phyloP scores from a whole-genome alignment of 306 rosid genomes.

The Corylus heterophylla region DNA sequence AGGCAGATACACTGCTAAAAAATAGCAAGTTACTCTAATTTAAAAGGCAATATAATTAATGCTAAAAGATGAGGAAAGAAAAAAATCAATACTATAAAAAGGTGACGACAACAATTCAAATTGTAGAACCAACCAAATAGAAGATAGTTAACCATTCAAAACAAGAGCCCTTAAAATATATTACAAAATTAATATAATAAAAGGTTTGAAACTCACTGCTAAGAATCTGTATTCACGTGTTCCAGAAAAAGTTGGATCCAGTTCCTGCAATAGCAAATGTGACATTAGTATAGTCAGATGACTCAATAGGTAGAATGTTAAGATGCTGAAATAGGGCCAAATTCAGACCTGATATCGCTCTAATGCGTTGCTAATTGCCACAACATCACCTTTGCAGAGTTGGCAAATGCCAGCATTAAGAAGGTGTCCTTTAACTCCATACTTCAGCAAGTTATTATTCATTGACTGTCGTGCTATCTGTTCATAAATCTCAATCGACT shows the following conservation, averaged over 20 bases:
- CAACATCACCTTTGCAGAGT: constrained; percentile 81
- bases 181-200: neutral
- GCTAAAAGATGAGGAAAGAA: neutral
- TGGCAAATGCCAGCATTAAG: constrained; percentile 98
- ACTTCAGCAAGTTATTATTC: constrained; percentile 81
- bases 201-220: constrained; percentile 52
- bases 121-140: neutral
- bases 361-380: constrained; percentile 84
- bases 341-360: constrained; percentile 75
- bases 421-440: constrained; percentile 96
- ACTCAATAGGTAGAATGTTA: constrained; percentile 11
- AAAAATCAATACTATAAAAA: neutral
- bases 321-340: constrained; percentile 30
- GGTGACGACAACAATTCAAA: neutral
- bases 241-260: constrained; percentile 93
- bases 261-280: constrained; percentile 62
- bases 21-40: neutral
- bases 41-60: neutral
- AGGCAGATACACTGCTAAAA: neutral
- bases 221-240: constrained; percentile 82
- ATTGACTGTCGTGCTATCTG: constrained; percentile 88
- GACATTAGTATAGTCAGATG: constrained; percentile 26
- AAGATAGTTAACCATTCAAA: neutral
- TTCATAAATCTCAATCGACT: constrained; percentile 79
- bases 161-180: neutral